Evolutionary conservation across 768 basidiomycete species (phyloP).

Genomic region (Lactarius sanguifluus): DNA sequence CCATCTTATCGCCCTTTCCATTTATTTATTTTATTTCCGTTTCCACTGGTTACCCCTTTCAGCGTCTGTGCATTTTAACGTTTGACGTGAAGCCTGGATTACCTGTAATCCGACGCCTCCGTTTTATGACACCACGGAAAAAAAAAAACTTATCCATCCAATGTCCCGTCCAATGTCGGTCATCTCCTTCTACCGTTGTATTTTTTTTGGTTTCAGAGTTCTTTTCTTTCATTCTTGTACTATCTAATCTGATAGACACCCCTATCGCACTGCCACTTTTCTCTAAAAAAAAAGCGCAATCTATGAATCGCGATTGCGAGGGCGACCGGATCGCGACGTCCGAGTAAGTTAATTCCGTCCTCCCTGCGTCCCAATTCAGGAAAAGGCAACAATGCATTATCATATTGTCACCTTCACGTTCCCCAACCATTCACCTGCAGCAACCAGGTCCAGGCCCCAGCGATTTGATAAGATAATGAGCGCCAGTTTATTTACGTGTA

Average conservation of each 20-base stretch:
- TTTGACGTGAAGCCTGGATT: constrained; percentile 22
- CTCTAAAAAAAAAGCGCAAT: constrained; percentile 1
- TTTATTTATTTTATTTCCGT: constrained; percentile 6
- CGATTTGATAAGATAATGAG: constrained; percentile 28
- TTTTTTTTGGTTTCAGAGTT: background rate
- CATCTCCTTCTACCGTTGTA: background rate
- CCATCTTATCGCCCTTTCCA: constrained; percentile 16
- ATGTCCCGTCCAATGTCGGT: background rate
- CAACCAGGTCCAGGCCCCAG: constrained; percentile 14
- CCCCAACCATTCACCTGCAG: constrained; percentile 15
- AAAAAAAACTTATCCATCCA: background rate
- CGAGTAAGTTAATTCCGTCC: constrained; percentile 13
- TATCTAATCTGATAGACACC: constrained; percentile 16
- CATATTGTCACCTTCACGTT: constrained; percentile 19
- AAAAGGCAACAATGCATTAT: constrained; percentile 8
- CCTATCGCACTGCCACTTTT: constrained; percentile 24
- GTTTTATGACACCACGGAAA: background rate
- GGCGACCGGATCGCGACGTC: constrained; percentile 7
- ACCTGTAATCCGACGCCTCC: constrained; percentile 15
- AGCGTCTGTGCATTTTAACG: constrained; percentile 19
- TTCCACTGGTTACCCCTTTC: constrained; percentile 21
- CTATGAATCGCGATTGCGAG: constrained; percentile 20
- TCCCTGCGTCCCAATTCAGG: background rate
- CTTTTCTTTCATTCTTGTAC: background rate
- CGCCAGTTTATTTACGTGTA: constrained; percentile 27